A percentile compares a stretch with the other conserved stretches of the same genome.
phyloP scores from a whole-genome alignment of 768 basidiomycete species.

The Pisolithus albus region DNA sequence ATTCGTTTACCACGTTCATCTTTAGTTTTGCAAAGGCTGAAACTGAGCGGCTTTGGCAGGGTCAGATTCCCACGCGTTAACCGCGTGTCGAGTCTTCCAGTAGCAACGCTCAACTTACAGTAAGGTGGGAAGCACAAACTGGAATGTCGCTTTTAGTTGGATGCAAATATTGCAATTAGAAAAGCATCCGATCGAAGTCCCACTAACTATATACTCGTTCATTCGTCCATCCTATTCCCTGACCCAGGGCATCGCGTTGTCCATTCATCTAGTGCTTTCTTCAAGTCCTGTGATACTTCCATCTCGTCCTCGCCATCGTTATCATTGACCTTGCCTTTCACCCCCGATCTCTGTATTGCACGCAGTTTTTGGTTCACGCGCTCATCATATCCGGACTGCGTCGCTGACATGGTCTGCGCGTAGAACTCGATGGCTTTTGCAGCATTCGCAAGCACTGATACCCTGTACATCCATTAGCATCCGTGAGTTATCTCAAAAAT shows the following conservation, averaged over 20 bases:
- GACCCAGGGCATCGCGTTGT: constrained; percentile 4
- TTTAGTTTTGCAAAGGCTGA: no score
- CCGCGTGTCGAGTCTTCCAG: background rate
- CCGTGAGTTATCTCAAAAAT: background rate
- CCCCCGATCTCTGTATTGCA: constrained; percentile 29
- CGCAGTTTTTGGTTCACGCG: constrained; percentile 29
- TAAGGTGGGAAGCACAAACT: no score
- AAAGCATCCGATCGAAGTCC: no score
- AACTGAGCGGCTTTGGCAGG: no score
- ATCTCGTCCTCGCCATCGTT: constrained; percentile 34
- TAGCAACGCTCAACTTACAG: no score
- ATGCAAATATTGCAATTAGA: background rate
- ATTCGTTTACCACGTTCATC: no score
- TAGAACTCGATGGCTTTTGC: constrained; percentile 45
- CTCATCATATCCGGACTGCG: constrained; percentile 40
- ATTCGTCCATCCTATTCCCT: background rate
- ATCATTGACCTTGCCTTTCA: constrained; percentile 14
- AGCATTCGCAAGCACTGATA: constrained; percentile 32
- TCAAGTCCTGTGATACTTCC: constrained; percentile 31
- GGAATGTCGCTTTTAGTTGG: background rate
- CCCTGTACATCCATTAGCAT: constrained; percentile 24
- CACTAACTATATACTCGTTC: no score
- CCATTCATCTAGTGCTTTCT: constrained; percentile 3
- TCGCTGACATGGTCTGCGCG: constrained; percentile 44
- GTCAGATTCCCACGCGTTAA: no score